Evolutionary conservation across 306 rosid genomes (phyloP).

Genomic region (Casuarina cunninghamiana): DNA sequence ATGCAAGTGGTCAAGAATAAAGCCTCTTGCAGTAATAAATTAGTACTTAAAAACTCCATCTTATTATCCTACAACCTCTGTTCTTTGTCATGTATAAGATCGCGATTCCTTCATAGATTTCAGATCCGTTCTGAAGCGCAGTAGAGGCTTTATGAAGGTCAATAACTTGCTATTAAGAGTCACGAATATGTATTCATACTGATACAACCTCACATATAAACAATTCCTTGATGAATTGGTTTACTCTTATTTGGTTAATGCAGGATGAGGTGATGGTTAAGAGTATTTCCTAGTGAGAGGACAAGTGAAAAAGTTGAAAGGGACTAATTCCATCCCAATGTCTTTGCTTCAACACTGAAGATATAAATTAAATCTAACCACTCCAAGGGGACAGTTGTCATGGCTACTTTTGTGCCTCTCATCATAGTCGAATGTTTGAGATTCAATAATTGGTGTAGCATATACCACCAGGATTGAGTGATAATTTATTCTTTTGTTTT

Average conservation of each 20-base stretch:
- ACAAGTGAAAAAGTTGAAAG: not conserved
- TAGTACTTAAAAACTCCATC: not conserved
- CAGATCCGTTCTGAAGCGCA: not conserved
- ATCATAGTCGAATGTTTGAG: not conserved
- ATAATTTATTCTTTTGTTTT: not conserved
- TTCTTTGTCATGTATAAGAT: not conserved
- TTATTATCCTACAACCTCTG: not conserved
- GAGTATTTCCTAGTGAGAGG: not conserved
- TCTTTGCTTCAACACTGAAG: not conserved
- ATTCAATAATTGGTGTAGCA: not conserved
- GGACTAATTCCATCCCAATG: not conserved
- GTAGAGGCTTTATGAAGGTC: not conserved
- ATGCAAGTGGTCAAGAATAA: not conserved
- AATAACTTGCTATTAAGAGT: not conserved
- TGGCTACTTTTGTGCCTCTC: not conserved
- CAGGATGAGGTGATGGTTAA: not conserved
- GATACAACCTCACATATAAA: not conserved
- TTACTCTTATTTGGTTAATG: not conserved
- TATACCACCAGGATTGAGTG: not conserved
- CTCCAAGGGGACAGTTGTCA: not conserved
- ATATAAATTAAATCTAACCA: not conserved
- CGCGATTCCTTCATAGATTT: not conserved
- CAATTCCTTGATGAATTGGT: constrained; percentile 1
- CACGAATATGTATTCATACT: not conserved
- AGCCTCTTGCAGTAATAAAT: not conserved